Evolutionary conservation across 2,329 filamentous ascomycete species (phyloP).

Genomic region (Daldinia sp.): DNA sequence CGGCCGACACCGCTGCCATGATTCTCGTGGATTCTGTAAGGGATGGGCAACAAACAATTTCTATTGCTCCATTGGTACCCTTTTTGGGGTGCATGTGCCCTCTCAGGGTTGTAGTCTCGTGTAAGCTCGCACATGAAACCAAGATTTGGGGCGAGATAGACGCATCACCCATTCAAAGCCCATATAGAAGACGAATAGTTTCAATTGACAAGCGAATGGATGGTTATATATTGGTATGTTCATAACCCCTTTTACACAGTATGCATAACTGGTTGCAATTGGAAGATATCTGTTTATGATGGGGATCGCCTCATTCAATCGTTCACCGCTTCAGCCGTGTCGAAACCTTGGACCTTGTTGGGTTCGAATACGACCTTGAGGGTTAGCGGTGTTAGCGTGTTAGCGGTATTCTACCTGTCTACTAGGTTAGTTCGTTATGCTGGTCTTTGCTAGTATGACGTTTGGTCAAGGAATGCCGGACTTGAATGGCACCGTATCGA

Average conservation of each 20-base stretch:
- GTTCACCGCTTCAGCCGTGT: neutral
- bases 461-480: constrained; percentile 9
- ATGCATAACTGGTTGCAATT: neutral
- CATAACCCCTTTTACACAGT: neutral
- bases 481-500: constrained; percentile 9
- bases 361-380: constrained; percentile 8
- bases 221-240: neutral
- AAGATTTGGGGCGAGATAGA: neutral
- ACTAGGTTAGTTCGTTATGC: too few species aligned
- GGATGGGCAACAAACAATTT: neutral
- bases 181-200: neutral
- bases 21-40: neutral
- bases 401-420: too few species aligned
- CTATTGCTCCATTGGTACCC: neutral
- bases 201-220: neutral
- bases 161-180: neutral
- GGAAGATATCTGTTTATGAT: neutral
- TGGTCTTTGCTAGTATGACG: constrained; percentile 26
- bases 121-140: neutral
- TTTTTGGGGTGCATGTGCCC: neutral
- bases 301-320: neutral
- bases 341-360: neutral
- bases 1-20: neutral
- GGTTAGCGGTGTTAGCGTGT: too few species aligned
- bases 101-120: neutral